phyloP scores from a whole-genome alignment of 1,284 basidiomycete species.

The Vanrija sp. region DNA sequence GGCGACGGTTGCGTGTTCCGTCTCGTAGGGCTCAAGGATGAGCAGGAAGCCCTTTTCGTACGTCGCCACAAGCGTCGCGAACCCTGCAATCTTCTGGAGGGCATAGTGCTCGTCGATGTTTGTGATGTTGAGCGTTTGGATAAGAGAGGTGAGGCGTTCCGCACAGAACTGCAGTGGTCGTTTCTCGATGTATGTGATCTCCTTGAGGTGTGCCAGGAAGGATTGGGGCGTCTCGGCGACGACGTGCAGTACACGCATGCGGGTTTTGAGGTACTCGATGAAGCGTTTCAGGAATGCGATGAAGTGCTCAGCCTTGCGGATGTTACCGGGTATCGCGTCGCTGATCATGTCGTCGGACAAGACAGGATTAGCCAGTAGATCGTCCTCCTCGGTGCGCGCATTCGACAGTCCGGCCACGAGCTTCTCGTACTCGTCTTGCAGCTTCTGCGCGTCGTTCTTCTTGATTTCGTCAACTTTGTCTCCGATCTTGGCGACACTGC shows the following conservation, averaged over 20 bases:
- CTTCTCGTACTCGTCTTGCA: slow-evolving; percentile 97
- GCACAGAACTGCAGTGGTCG: slow-evolving; percentile 97
- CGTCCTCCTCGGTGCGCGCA: slow-evolving; percentile 62
- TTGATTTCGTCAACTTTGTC: slow-evolving; percentile 98
- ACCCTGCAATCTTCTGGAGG: slow-evolving; percentile 91
- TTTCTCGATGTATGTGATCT: slow-evolving; percentile 97
- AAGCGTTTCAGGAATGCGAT: slow-evolving; percentile 97
- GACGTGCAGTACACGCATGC: slow-evolving; percentile 97
- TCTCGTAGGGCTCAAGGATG: slow-evolving; percentile 97
- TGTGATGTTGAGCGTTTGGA: slow-evolving; percentile 85
- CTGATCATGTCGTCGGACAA: slow-evolving; percentile 90
- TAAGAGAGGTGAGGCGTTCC: slow-evolving; percentile 88
- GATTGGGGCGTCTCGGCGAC: slow-evolving; percentile 99
- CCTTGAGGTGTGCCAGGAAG: slow-evolving; percentile 96
- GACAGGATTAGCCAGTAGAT: slow-evolving; percentile 91
- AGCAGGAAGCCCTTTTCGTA: slow-evolving; percentile 98
- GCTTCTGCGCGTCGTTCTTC: slow-evolving; percentile 82
- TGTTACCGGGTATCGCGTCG: slow-evolving; percentile 97
- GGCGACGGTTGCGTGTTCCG: slow-evolving; percentile 95
- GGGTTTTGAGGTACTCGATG: slow-evolving; percentile 97
- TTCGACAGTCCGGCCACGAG: slow-evolving; percentile 85
- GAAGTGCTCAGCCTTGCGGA: slow-evolving; percentile 97
- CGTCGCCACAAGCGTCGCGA: slow-evolving; percentile 94
- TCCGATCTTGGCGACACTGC: slow-evolving; percentile 80
- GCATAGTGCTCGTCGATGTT: slow-evolving; percentile 87